A percentile compares a stretch with the other conserved stretches of the same genome.
Conservation (phyloP, 2,329 filamentous ascomycete species). For the Alternaria panax region DNA sequence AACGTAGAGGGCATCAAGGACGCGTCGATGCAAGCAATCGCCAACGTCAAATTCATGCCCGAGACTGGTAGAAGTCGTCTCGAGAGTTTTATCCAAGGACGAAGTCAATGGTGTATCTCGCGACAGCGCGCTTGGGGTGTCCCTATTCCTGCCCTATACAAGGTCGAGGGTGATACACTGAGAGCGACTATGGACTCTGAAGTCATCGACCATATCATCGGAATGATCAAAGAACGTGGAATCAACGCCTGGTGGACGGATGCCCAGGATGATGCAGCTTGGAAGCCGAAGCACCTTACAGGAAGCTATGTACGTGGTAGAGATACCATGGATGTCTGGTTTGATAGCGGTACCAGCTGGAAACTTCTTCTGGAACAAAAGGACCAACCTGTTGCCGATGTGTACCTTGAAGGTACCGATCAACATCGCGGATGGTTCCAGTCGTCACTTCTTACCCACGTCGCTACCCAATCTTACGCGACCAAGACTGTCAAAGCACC, state of each 20-base stretch:
- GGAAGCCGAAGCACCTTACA: slow-evolving; percentile 73
- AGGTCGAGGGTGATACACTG: slow-evolving; percentile 64
- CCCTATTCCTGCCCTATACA: slow-evolving; percentile 90
- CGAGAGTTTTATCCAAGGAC: slow-evolving; percentile 83
- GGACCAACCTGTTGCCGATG: slow-evolving; percentile 68
- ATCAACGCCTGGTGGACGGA: slow-evolving; percentile 98
- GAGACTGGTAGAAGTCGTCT: slow-evolving; percentile 75
- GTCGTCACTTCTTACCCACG: slow-evolving; percentile 87
- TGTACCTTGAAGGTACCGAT: slow-evolving; percentile 93
- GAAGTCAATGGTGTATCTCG: slow-evolving; percentile 98
- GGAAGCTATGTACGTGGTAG: slow-evolving; percentile 74
- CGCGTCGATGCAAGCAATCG: slow-evolving; percentile 72
- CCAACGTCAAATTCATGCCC: slow-evolving; percentile 79
- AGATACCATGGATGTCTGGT: slow-evolving; percentile 99
- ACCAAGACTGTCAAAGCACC: slow-evolving; percentile 62
- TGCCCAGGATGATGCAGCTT: slow-evolving; percentile 73
- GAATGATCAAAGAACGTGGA: slow-evolving; percentile 76
- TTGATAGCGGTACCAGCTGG: slow-evolving; percentile 97
- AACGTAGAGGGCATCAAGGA: slow-evolving; percentile 85
- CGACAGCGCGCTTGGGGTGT: slow-evolving; percentile 96
- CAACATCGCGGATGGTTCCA: slow-evolving; percentile 99
- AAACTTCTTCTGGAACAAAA: slow-evolving; percentile 53
- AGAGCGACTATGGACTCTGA: slow-evolving; percentile 79
- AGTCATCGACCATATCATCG: slow-evolving; percentile 84
- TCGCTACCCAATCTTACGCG: slow-evolving; percentile 65